Evolutionary conservation across 345 rosid genomes (phyloP).

Genomic region (Pugionium cornutum): DNA sequence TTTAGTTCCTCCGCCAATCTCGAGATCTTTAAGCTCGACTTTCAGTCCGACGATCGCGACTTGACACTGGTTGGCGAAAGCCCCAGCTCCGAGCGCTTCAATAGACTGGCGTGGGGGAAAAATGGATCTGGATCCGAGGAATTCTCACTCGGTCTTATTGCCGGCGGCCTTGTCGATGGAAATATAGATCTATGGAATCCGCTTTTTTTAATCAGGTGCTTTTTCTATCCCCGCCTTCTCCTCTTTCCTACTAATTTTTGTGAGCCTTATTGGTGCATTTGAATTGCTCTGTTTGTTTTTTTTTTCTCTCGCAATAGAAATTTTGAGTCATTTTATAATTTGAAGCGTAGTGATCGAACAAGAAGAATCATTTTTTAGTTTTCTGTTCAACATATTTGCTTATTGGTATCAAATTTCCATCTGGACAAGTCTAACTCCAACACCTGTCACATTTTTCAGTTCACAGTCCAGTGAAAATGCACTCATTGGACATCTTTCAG

Average conservation of each 20-base stretch:
- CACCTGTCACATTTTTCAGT: conserved; percentile 45
- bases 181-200: conserved; percentile 92
- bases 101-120: conserved; percentile 88
- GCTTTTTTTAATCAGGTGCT: conserved; percentile 67
- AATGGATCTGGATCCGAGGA: conserved; percentile 85
- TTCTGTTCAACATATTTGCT: neutral
- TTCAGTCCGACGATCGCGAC: conserved; percentile 87
- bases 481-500: conserved; percentile 71
- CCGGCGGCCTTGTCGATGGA: conserved; percentile 97
- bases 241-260: neutral
- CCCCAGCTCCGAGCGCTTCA: conserved; percentile 93
- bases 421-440: conserved; percentile 20
- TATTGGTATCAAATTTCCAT: conserved; percentile 12
- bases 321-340: too few relatives aligned
- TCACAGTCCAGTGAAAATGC: conserved; percentile 61
- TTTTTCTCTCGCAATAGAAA: too few relatives aligned
- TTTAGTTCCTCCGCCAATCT: conserved; percentile 91
- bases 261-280: neutral
- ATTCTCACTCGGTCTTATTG: conserved; percentile 78
- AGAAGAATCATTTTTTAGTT: neutral
- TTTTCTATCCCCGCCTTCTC: neutral
- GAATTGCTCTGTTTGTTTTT: neutral
- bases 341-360: conserved; percentile 6
- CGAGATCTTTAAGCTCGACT: conserved; percentile 96
- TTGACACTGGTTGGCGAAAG: conserved; percentile 72